Evolutionary conservation across 345 rosid species (phyloP), one percentile per base, ranked within the genome.

Genomic region (Lepidium sativum): DNA sequence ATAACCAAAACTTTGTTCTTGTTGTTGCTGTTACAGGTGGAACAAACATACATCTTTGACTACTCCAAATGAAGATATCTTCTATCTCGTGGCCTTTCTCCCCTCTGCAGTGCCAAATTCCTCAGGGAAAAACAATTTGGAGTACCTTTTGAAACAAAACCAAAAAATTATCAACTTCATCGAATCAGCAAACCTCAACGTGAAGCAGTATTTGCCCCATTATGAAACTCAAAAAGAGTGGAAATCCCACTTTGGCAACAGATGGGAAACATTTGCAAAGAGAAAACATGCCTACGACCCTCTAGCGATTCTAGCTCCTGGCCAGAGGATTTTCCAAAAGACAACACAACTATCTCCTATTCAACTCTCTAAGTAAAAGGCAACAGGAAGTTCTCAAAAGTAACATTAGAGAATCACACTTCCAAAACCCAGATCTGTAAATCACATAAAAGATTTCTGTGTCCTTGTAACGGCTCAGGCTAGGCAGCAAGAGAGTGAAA

Each of bases 241-340:
- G 97, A 68, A 66, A 77, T 60, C 69, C 72, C 99, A 94, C 71
- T 90, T 83, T 48, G 97, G 99, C 17, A 65, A 73, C 21, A 73
- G 41, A 61, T 89, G 97, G 97, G 82, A 87, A 77, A 82, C 70
- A 49, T 82, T 89, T 59, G 70, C 76, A 29, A 71, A 67, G 68
- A 81, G 84, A 76, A 90, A 94, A 77, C 63, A 71, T 12, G 61
- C 74, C 21, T 94, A 90, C 67, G 99, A 94, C 66, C 97, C 95
- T 67, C 70, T 83, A 51, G 82, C 85, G 48, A 84, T 92, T 49
- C 94, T 92, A 65, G 88, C 92, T 12, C 98, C 97, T 0, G 98
- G 97, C 2, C 97, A 89, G 57, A 81, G 74, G 75, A 87, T 89
- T 49, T 94, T 94, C 76, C 77, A 63, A 53, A 84, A 80, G 86